phyloP scores from a whole-genome alignment of 2,329 filamentous ascomycete genomes.

The Thelonectria rubi region DNA sequence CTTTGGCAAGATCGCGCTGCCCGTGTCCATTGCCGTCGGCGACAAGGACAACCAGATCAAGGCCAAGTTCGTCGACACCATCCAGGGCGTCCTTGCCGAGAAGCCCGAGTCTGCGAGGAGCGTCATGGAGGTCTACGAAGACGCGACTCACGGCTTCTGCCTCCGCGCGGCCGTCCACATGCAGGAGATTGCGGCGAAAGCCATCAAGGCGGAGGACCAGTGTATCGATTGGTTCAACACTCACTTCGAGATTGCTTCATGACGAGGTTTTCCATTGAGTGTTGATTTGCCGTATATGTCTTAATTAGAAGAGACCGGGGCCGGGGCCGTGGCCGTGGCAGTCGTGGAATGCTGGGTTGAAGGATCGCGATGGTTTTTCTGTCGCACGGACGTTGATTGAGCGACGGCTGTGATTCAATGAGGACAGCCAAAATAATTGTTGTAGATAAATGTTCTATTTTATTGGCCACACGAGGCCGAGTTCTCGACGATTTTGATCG shows the following conservation, averaged over 20 bases:
- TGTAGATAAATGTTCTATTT: too few relatives aligned
- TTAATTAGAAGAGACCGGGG: too few relatives aligned
- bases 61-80: constrained; percentile 43
- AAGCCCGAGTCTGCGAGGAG: constrained; percentile 46
- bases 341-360: too few relatives aligned
- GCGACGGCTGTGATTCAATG: too few relatives aligned
- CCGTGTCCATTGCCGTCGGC: constrained; percentile 57
- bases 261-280: not conserved
- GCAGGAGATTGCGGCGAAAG: constrained; percentile 40
- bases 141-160: constrained; percentile 54
- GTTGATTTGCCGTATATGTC: too few relatives aligned
- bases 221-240: constrained; percentile 47
- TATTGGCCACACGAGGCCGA: too few relatives aligned
- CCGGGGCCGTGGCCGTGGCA: too few relatives aligned
- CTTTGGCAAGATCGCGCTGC: constrained; percentile 54
- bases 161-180: constrained; percentile 45
- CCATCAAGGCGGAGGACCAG: constrained; percentile 46
- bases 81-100: constrained; percentile 48
- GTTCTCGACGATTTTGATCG: too few relatives aligned
- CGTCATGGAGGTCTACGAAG: constrained; percentile 50
- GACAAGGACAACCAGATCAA: constrained; percentile 55
- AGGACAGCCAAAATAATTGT: too few relatives aligned
- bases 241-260: constrained; percentile 29
- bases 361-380: too few relatives aligned
- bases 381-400: too few relatives aligned